phyloP scores from a whole-genome alignment of 2,329 filamentous ascomycete genomes.

The Penicillium sp. region DNA sequence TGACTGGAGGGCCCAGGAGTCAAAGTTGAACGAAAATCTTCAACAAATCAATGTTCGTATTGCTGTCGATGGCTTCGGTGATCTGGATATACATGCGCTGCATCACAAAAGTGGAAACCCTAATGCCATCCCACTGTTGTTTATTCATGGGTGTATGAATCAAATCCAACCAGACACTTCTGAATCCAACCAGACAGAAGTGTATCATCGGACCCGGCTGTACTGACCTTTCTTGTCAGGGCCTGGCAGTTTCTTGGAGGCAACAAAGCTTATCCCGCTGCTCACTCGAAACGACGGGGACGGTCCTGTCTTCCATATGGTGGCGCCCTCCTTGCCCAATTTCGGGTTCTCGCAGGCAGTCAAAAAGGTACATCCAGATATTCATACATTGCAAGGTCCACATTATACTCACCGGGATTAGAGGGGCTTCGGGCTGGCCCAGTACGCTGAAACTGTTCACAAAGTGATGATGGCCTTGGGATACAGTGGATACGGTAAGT shows the following conservation, averaged over 20 bases:
- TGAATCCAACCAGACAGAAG: neutral
- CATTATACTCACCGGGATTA: slow-evolving; percentile 27
- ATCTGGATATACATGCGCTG: slow-evolving; percentile 65
- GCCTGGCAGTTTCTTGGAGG: slow-evolving; percentile 69
- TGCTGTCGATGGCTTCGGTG: slow-evolving; percentile 59
- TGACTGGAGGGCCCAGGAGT: slow-evolving; percentile 65
- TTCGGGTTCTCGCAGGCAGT: slow-evolving; percentile 57
- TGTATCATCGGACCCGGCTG: neutral
- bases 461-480: slow-evolving; percentile 70
- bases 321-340: slow-evolving; percentile 58
- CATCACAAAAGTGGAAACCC: slow-evolving; percentile 56
- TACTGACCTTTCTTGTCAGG: slow-evolving; percentile 29
- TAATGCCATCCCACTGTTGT: slow-evolving; percentile 65
- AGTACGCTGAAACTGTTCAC: slow-evolving; percentile 67
- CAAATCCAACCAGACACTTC: neutral
- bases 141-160: slow-evolving; percentile 63
- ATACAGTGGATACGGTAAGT: slow-evolving; percentile 60
- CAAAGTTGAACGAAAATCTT: slow-evolving; percentile 58
- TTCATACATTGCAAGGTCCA: neutral
- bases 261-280: slow-evolving; percentile 46
- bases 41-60: slow-evolving; percentile 61
- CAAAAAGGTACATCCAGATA: slow-evolving; percentile 24
- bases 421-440: slow-evolving; percentile 59
- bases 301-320: slow-evolving; percentile 53
- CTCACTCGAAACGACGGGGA: slow-evolving; percentile 39